These are phyloP conservation scores for Piper betle DNA, from an alignment of 164 flowering plant species.

Conservation along the genomic window DNA sequence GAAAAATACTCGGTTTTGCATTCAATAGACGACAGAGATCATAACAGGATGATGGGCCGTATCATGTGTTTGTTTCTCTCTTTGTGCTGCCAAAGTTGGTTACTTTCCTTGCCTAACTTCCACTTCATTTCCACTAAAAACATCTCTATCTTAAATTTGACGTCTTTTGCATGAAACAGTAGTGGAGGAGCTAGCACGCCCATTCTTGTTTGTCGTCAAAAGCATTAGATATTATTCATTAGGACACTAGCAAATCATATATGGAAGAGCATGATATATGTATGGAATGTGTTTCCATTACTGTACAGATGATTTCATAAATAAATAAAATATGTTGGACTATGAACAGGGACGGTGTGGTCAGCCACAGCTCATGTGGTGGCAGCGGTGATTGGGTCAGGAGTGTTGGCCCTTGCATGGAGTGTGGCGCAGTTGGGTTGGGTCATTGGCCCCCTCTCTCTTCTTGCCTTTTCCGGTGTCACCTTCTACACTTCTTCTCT, in stretches of 20 bases:
- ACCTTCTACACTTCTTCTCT: constrained; percentile 6
- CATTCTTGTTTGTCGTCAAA: no score
- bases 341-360: constrained; percentile 7
- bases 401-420: constrained; percentile 7
- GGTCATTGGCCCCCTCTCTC: constrained; percentile 4
- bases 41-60: no score
- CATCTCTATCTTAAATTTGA: no score
- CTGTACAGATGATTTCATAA: not conserved
- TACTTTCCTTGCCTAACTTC: no score
- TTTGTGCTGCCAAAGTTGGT: no score
- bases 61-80: no score
- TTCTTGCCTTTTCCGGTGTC: constrained; percentile 3
- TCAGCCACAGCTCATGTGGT: constrained; percentile 9
- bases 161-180: not conserved
- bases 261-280: not conserved
- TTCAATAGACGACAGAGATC: no score
- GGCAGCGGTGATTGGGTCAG: constrained; percentile 8
- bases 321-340: not conserved
- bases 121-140: no score
- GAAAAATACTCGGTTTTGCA: no score
- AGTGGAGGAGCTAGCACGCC: not conserved
- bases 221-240: not conserved
- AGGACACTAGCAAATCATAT: not conserved
- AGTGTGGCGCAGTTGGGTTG: constrained; percentile 10
- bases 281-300: not conserved